Evolutionary conservation across 75 land plant genomes (phyloP), one percentile per base, ranked within the genome.

Genomic region (Pseudotsuga menziesii): DNA sequence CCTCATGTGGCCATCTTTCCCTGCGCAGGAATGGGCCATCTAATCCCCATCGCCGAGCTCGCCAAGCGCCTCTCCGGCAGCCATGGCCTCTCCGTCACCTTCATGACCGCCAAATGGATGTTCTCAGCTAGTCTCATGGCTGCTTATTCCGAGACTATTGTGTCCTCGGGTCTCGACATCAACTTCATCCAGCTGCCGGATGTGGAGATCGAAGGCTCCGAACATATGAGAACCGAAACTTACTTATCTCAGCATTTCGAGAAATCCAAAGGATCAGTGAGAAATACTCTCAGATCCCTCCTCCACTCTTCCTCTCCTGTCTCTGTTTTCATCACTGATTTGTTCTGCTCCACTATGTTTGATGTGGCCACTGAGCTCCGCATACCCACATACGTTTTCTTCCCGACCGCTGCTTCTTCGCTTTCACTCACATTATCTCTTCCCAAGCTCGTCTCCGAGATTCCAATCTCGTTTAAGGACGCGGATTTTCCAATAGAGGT

Each of bases 11-110:
- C 74, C 27, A 16, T 87, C 11, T 22, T 87, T 13, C 79, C 85
- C 9, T 81, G 76, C 70, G 86, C 87, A 27, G 85, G 83, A 23
- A 80, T 86, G 73, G 89, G 89, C 61, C 94, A 89, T 79, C 82
- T 83, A 74, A 78, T 82, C 80, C 86, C 91, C 19, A 56, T 83
- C 52, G 59, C 79, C 25, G 84, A 91, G 75, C 78, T 91, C 76
- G 82, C 80, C 57, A 77, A 75, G 44, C 88, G 75, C 58, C 89
- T 91, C 56, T 73, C 55, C 75, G 39, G 35, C 44, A 57, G 72
- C 75, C 83, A 79, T 74, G 29, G 54, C 57, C 14, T 84, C 78
- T 0, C 75, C 72, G 60, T 76, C 78, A 79, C 87, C 76, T 27
- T 85, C 73, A 36, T 82, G 8, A 61, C 62, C 4, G 22, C 23